These are phyloP conservation scores for Hibiscus trionum DNA, from an alignment of 345 rosid genomes.

Conservation along the genomic window DNA sequence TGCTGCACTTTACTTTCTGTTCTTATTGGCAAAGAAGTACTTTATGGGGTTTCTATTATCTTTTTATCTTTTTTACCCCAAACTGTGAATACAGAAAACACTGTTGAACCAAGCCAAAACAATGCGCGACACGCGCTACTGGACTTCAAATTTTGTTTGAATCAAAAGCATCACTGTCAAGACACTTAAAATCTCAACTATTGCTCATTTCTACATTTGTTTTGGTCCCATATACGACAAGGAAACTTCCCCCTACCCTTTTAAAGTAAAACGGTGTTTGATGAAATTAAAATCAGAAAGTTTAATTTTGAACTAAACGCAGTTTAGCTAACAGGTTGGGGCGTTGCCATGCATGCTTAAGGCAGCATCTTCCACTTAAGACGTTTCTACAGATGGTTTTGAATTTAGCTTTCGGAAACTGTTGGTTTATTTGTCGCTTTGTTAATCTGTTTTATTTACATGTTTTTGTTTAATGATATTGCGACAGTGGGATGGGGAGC, in stretches of 20 bases:
- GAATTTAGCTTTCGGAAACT: background rate
- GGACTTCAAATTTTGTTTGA: background rate
- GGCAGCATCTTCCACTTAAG: background rate
- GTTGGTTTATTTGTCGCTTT: background rate
- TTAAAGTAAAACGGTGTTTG: background rate
- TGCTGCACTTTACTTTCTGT: background rate
- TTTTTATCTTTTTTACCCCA: background rate
- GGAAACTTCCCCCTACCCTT: background rate
- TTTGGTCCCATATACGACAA: conserved; percentile 12
- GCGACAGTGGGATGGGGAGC: conserved; percentile 64
- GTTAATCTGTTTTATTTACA: background rate
- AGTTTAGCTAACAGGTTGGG: background rate
- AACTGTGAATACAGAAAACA: background rate
- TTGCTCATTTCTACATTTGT: background rate
- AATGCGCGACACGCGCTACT: background rate
- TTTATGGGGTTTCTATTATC: background rate
- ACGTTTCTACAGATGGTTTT: background rate
- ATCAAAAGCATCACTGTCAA: background rate
- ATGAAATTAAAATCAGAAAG: background rate
- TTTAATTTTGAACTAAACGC: background rate
- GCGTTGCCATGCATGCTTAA: background rate
- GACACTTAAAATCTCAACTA: background rate
- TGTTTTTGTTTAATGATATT: background rate
- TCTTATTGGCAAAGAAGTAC: conserved; percentile 5
- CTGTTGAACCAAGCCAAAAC: background rate